Percentiles rank a stretch among this genome's conserved stretches.
These are phyloP conservation scores for Colletotrichum agaves DNA, from an alignment of 2,329 filamentous ascomycete genomes.

Conservation along the genomic window DNA sequence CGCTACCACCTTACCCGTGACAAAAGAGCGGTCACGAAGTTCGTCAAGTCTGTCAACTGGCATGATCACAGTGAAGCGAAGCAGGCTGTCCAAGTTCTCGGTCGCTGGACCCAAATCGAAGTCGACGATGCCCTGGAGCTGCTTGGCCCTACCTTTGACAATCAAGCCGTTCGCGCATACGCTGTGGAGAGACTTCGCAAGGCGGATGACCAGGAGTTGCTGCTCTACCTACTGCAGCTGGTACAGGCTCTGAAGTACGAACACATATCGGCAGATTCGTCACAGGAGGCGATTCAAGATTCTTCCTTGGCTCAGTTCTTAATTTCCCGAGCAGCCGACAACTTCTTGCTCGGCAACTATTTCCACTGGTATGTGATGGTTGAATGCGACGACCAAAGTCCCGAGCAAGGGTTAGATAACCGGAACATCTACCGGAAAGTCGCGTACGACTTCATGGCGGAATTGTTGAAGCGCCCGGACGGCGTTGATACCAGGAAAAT, in stretches of 20 bases:
- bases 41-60: conserved; percentile 98
- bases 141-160: conserved; percentile 91
- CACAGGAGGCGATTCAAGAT: conserved; percentile 71
- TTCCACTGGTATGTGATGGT: conserved; percentile 99
- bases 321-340: conserved; percentile 86
- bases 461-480: conserved; percentile 77
- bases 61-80: conserved; percentile 84
- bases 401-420: conserved; percentile 78
- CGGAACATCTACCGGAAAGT: conserved; percentile 91
- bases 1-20: conserved; percentile 93
- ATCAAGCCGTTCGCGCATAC: conserved; percentile 87
- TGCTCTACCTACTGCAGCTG: conserved; percentile 91
- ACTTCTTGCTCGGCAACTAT: conserved; percentile 92
- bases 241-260: conserved; percentile 98
- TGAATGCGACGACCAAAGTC: conserved; percentile 87
- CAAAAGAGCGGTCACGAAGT: conserved; percentile 93
- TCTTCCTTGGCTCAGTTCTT: conserved; percentile 91
- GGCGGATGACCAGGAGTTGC: conserved; percentile 89
- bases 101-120: conserved; percentile 96
- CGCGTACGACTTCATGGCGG: conserved; percentile 94
- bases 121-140: conserved; percentile 96
- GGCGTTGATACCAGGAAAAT: conserved; percentile 80
- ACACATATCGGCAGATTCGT: conserved; percentile 70
- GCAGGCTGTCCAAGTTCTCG: conserved; percentile 88
- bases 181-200: conserved; percentile 93